These are phyloP conservation scores for Barbatosphaeria neglecta DNA, from an alignment of 495 filamentous ascomycete genomes.

Conservation along the genomic window DNA sequence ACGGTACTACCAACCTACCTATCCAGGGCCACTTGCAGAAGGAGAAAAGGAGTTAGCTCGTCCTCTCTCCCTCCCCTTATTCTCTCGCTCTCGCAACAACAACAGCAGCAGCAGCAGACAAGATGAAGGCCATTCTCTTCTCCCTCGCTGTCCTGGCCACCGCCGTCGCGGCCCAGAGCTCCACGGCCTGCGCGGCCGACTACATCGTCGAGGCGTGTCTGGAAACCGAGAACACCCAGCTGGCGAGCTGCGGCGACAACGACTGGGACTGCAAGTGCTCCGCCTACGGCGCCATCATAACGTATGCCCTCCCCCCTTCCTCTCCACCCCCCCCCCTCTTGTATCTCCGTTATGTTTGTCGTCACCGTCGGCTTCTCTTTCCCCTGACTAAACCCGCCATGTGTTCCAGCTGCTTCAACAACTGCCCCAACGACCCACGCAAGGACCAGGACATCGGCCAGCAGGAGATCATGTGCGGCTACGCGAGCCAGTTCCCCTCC, in stretches of 20 bases:
- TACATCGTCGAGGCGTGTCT: constrained; percentile 36
- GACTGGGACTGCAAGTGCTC: constrained; percentile 32
- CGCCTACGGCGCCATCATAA: constrained; percentile 23
- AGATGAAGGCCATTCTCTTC: constrained; percentile 24
- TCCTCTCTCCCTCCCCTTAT: too few species aligned
- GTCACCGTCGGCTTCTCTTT: background rate
- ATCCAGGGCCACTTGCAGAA: too few species aligned
- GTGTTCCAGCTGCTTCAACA: constrained; percentile 30
- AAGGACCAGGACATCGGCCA: constrained; percentile 13
- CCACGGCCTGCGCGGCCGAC: constrained; percentile 23
- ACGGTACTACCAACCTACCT: too few species aligned
- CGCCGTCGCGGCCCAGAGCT: constrained; percentile 15
- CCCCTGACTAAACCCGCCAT: background rate
- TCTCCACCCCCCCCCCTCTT: background rate
- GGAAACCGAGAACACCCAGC: constrained; percentile 20
- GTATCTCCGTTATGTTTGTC: background rate
- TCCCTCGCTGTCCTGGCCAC: constrained; percentile 18
- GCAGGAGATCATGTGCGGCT: constrained; percentile 28
- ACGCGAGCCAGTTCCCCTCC: constrained; percentile 22
- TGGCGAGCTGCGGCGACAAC: constrained; percentile 17
- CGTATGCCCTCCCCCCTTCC: constrained; percentile 12
- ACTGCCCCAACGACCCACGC: constrained; percentile 33
- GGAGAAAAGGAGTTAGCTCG: too few species aligned
- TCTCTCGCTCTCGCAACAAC: constrained; percentile 1
- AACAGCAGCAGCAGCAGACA: constrained; percentile 2